These are phyloP conservation scores for Bretschneidera sinensis DNA, from an alignment of 345 rosid species.

Conservation along the genomic window DNA sequence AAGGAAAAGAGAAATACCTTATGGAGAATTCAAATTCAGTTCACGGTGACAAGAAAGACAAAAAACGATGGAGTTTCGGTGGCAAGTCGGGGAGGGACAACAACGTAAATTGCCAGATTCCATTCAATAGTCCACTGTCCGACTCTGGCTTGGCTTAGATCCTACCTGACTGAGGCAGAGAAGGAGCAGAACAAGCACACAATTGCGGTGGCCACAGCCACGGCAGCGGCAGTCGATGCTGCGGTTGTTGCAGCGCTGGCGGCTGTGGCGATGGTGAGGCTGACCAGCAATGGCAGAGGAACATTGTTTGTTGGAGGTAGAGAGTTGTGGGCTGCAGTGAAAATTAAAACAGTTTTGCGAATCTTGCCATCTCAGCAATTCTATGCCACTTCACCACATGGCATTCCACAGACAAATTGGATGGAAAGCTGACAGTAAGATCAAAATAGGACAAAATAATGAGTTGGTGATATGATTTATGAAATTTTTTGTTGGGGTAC, in stretches of 20 bases:
- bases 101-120: constrained; percentile 16
- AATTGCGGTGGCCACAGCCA: constrained; percentile 49
- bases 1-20: neutral
- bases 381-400: too few relatives aligned
- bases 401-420: too few relatives aligned
- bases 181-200: constrained; percentile 52
- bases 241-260: constrained; percentile 55
- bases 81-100: constrained; percentile 29
- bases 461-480: too few relatives aligned
- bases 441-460: too few relatives aligned
- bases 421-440: too few relatives aligned
- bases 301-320: constrained; percentile 23
- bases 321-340: constrained; percentile 45
- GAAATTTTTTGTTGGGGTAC: too few relatives aligned
- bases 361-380: too few relatives aligned
- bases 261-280: constrained; percentile 45
- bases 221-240: constrained; percentile 45
- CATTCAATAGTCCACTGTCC: constrained; percentile 9
- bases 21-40: constrained; percentile 20
- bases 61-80: constrained; percentile 49
- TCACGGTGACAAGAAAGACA: constrained; percentile 33
- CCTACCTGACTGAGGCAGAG: constrained; percentile 38
- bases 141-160: constrained; percentile 38
- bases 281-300: constrained; percentile 39
- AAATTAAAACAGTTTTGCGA: constrained; percentile 54